These are phyloP conservation scores for Irpex sp. DNA, from an alignment of 1,284 basidiomycete genomes.

Conservation along the genomic window DNA sequence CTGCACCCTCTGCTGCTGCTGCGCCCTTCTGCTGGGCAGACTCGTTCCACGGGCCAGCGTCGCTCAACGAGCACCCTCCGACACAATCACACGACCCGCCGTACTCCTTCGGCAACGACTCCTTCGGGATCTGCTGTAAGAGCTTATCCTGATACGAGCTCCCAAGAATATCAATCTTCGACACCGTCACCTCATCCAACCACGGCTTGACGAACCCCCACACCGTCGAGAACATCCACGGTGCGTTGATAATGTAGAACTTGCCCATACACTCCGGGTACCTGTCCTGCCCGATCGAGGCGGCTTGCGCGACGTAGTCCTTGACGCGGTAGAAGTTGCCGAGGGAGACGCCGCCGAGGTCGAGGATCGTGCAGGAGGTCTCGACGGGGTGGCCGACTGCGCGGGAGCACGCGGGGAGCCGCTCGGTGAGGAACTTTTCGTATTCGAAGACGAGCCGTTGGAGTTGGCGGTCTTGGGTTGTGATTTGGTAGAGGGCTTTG, in stretches of 20 bases:
- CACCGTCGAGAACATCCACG: constrained; percentile 88
- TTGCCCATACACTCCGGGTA: constrained; percentile 96
- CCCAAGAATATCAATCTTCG: constrained; percentile 87
- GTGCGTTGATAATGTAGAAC: constrained; percentile 95
- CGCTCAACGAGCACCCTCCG: constrained; percentile 84
- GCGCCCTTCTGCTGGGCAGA: neutral
- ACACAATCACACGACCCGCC: constrained; percentile 81
- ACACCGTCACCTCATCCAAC: constrained; percentile 93
- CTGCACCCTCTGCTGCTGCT: neutral
- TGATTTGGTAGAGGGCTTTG: constrained; percentile 76
- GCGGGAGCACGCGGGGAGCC: constrained; percentile 81
- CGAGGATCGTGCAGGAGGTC: constrained; percentile 98
- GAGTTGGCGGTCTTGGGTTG: constrained; percentile 87
- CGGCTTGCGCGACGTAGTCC: constrained; percentile 83
- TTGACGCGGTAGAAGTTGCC: constrained; percentile 90
- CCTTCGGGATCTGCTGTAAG: constrained; percentile 75
- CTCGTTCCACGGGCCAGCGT: constrained; percentile 90
- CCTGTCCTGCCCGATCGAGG: constrained; percentile 84
- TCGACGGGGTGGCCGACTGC: constrained; percentile 85
- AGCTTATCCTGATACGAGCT: constrained; percentile 65
- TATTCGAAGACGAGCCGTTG: constrained; percentile 92
- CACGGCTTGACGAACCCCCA: constrained; percentile 91
- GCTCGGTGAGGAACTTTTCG: constrained; percentile 81
- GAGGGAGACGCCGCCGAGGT: constrained; percentile 82
- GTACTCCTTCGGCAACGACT: constrained; percentile 83